phyloP scores from a whole-genome alignment of 805 yeast species.

The Komagataella ulmi region DNA sequence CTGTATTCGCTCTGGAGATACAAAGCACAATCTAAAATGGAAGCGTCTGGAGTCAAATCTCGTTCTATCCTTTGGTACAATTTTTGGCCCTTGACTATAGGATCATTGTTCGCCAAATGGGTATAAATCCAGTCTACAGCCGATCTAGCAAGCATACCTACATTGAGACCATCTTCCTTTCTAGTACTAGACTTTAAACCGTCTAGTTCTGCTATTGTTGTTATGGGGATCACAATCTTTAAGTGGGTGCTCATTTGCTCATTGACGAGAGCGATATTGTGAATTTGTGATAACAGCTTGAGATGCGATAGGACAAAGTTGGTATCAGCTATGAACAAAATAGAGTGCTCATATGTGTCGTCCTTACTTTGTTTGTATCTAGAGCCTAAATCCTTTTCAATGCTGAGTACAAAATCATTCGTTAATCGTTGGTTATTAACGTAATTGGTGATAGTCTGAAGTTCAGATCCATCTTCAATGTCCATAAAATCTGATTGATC shows the following conservation, averaged over 20 bases:
- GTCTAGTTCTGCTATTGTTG: slow-evolving; percentile 70
- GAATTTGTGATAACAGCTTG: slow-evolving; percentile 38
- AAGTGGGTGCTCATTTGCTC: slow-evolving; percentile 6
- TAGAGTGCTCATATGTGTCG: neutral
- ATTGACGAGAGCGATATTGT: slow-evolving; percentile 27
- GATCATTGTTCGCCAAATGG: slow-evolving; percentile 35
- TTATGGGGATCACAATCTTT: slow-evolving; percentile 52
- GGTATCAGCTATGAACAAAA: slow-evolving; percentile 60
- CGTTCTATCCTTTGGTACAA: slow-evolving; percentile 36
- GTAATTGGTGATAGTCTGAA: neutral
- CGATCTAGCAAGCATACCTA: slow-evolving; percentile 44
- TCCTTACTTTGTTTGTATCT: slow-evolving; percentile 2
- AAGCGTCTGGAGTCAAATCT: slow-evolving; percentile 49
- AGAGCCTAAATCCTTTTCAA: neutral
- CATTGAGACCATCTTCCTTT: neutral
- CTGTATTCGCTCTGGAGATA: slow-evolving; percentile 32
- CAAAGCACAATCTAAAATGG: slow-evolving; percentile 76
- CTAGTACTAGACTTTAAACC: slow-evolving; percentile 44
- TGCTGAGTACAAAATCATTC: neutral
- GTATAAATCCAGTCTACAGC: slow-evolving; percentile 72
- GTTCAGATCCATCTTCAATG: neutral
- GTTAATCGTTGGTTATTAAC: neutral
- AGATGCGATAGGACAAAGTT: slow-evolving; percentile 69
- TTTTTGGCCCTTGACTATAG: slow-evolving; percentile 53
- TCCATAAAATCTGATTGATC: neutral